Percentiles rank a stretch among this genome's conserved stretches.
Conservation (phyloP, 2,329 filamentous ascomycete genomes). For the Diaporthe sp. region DNA sequence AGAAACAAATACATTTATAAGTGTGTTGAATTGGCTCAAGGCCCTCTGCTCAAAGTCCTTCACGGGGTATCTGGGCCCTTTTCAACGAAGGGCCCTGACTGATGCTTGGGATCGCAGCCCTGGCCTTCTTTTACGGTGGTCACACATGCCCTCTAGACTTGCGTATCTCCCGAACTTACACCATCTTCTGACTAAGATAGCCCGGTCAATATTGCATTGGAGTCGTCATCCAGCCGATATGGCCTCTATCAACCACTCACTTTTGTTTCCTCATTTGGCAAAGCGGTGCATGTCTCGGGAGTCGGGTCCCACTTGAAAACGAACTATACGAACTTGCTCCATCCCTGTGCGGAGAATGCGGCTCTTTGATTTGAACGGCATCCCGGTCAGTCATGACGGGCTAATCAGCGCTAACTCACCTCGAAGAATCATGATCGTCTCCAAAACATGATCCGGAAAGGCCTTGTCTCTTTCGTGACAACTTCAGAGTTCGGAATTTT, state of each 20-base stretch:
- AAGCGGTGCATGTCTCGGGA: background rate
- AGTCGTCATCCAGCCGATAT: background rate
- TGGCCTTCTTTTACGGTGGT: background rate
- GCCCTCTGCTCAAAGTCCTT: background rate
- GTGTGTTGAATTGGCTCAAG: too few species aligned
- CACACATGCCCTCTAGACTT: background rate
- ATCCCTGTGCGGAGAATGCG: background rate
- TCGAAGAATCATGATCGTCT: background rate
- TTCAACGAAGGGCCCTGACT: background rate
- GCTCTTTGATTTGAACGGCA: constrained; percentile 16
- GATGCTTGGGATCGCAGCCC: background rate
- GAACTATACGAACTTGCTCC: background rate
- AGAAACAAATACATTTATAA: too few species aligned
- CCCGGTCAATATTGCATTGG: too few species aligned
- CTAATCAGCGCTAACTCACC: background rate
- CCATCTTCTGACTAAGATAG: background rate
- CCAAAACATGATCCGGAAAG: background rate
- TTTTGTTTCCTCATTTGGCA: constrained; percentile 16
- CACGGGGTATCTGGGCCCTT: background rate
- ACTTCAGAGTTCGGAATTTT: background rate
- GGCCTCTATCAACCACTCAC: background rate
- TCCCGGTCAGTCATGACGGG: background rate
- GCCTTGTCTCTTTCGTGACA: background rate
- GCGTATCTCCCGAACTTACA: background rate
- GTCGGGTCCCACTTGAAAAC: constrained; percentile 13